Evolutionary conservation across 768 basidiomycete species (phyloP), one percentile per base, ranked within the genome.

Genomic region (Ephemerocybe angulata): DNA sequence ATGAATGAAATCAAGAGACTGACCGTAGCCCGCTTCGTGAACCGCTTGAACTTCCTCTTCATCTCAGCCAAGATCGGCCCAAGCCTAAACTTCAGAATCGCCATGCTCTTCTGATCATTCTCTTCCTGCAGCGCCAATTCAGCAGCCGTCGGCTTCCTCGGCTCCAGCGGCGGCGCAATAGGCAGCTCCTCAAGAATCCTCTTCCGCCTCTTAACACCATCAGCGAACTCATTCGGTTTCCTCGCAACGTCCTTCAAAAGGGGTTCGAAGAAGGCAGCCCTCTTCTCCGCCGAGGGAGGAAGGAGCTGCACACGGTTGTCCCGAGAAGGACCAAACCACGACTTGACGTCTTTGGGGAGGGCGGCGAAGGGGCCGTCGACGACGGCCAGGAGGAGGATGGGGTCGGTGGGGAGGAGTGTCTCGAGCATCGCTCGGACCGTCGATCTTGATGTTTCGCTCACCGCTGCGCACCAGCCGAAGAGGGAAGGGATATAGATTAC

Each of bases 401-500:
- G 96, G 63, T 98, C 97, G 0, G 90, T 89, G 0, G 97, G 91
- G 0, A 88, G 78, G 4, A 99, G 81, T 8, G 91, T 87, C 63
- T 97, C 94, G 11, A 99, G 83, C 83, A 98, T 87, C 1, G 94
- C 85, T 40, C 86, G 87, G 30, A 98, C 83, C 0, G 93, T 96
- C 2, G 87, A 81, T 10, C 93, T 81, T 0, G 93, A 81, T 0
- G 88, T 87, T 61, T 98, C 94, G 1, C 88, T 81, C 22, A 98
- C 82, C 2, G 93, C 85, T 1, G 85, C 76, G 59, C 88, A 89
- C 94, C 95, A 98, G 1, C 86, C 82, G 1, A 83, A 63, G 5
- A 99, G 81, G 1, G 92, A 90, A 0, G 96, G 96, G 28, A 99
- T 91, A 69, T 95, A 98, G 46, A 99, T 82, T 33, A 98, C 87